These are phyloP conservation scores for Tubosaeta sp. DNA, from an alignment of 768 basidiomycete genomes.

Conservation along the genomic window DNA sequence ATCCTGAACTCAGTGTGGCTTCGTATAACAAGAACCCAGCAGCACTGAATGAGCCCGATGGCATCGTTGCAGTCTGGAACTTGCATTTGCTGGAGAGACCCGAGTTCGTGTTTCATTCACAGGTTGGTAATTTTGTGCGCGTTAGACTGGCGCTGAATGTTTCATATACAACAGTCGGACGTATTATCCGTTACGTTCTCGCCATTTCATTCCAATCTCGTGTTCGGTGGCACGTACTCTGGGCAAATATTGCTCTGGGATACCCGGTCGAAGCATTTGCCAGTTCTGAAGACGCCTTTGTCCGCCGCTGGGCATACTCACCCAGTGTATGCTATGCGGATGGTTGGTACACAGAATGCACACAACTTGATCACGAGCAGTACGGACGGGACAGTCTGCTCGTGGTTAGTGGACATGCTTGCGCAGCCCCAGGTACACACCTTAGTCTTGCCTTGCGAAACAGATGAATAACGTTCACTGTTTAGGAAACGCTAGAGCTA, in stretches of 20 bases:
- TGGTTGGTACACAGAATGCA: constrained; percentile 98
- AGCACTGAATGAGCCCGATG: constrained; percentile 92
- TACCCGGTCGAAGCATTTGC: constrained; percentile 92
- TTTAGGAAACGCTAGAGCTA: constrained; percentile 89
- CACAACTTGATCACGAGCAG: constrained; percentile 96
- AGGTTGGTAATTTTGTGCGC: constrained; percentile 49
- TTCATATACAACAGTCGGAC: constrained; percentile 67
- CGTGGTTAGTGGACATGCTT: constrained; percentile 98
- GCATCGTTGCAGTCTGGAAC: constrained; percentile 97
- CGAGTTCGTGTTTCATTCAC: constrained; percentile 97
- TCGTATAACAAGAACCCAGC: constrained; percentile 98
- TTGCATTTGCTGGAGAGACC: constrained; percentile 91
- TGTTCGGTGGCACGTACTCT: constrained; percentile 99
- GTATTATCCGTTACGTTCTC: constrained; percentile 96
- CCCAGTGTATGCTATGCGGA: constrained; percentile 96
- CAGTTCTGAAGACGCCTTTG: constrained; percentile 93
- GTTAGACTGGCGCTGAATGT: constrained; percentile 1
- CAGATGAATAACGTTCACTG: constrained; percentile 1
- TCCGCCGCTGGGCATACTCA: constrained; percentile 97
- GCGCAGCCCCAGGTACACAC: constrained; percentile 85
- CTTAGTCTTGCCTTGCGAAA: not conserved
- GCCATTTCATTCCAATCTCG: constrained; percentile 94
- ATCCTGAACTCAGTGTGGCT: constrained; percentile 91
- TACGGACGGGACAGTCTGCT: constrained; percentile 95
- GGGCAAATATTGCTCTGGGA: constrained; percentile 99